Percentiles rank a stretch among this genome's conserved stretches.
phyloP scores from a whole-genome alignment of 2,329 filamentous ascomycete genomes.

The Fusarium verrucosum region DNA sequence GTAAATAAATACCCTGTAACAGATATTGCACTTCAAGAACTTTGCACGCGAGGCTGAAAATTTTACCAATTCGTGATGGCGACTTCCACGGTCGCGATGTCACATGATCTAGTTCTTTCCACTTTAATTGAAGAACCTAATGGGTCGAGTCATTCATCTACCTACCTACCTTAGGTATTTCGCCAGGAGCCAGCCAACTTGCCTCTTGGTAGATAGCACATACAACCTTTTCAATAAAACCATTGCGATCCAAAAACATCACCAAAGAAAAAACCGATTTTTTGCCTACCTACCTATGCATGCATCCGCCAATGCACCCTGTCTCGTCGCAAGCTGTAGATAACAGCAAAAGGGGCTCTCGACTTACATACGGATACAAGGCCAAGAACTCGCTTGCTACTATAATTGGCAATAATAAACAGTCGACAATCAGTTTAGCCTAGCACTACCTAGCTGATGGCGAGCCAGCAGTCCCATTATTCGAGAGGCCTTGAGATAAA shows the following conservation, averaged over 20 bases:
- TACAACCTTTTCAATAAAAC: neutral
- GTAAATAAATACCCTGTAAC: neutral
- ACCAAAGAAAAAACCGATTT: neutral
- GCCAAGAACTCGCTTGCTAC: neutral
- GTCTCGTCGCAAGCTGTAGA: neutral
- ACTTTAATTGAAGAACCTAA: conserved; percentile 20
- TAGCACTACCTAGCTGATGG: neutral
- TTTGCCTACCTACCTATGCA: too few relatives aligned
- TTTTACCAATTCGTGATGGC: conserved; percentile 38
- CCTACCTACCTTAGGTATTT: neutral
- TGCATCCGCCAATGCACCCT: neutral
- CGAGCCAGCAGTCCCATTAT: conserved; percentile 6
- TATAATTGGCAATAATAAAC: neutral
- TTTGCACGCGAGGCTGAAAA: conserved; percentile 34
- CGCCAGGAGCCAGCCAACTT: neutral
- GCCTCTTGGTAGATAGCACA: neutral
- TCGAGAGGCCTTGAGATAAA: conserved; percentile 6
- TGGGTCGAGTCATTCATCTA: conserved; percentile 9
- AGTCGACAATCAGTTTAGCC: neutral
- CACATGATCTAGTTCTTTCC: conserved; percentile 39
- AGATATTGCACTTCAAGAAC: neutral
- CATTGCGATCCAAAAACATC: neutral
- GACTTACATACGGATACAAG: too few relatives aligned
- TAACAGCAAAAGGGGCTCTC: conserved; percentile 3
- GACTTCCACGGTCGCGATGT: conserved; percentile 28